Conservation (phyloP, 768 basidiomycete genomes). For the Kwoniella mangroviensis region DNA sequence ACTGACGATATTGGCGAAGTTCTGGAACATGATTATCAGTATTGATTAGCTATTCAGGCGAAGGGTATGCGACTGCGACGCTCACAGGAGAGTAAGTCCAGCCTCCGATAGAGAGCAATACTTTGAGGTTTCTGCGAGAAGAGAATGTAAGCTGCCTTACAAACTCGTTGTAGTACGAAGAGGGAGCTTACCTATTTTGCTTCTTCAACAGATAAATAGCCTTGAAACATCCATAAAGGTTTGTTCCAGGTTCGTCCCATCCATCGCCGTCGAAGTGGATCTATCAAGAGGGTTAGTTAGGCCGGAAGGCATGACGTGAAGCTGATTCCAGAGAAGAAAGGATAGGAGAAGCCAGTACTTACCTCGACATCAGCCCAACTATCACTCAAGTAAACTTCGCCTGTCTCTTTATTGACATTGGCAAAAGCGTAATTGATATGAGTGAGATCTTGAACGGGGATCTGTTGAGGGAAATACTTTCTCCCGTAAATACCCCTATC, state of each 20-base stretch:
- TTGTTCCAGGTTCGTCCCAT: slow-evolving; percentile 88
- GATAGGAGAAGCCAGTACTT: slow-evolving; percentile 11
- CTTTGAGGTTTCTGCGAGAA: slow-evolving; percentile 63
- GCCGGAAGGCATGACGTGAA: not conserved
- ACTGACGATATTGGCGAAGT: slow-evolving; percentile 77
- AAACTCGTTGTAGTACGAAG: not conserved
- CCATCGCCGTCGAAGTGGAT: slow-evolving; percentile 95
- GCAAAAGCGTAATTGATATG: slow-evolving; percentile 94
- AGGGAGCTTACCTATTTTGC: slow-evolving; percentile 64
- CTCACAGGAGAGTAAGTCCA: slow-evolving; percentile 61
- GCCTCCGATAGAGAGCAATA: slow-evolving; percentile 85
- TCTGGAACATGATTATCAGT: slow-evolving; percentile 53
- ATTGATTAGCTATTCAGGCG: too few species aligned
- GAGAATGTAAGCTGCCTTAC: slow-evolving; percentile 49
- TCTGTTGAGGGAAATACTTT: slow-evolving; percentile 82
- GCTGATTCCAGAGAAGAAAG: not conserved
- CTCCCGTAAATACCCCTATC: slow-evolving; percentile 88
- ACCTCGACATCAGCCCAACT: slow-evolving; percentile 86
- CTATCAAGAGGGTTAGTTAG: slow-evolving; percentile 53
- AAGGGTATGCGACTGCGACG: not conserved
- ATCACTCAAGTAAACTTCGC: slow-evolving; percentile 87
- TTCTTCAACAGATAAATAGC: slow-evolving; percentile 91
- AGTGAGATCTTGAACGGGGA: slow-evolving; percentile 83
- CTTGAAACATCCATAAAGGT: slow-evolving; percentile 95
- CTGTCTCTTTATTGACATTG: slow-evolving; percentile 78